A percentile compares a stretch with the other conserved stretches of the same genome.
Conservation (phyloP, 2,329 filamentous ascomycete species). For the Juglanconis oblonga region DNA sequence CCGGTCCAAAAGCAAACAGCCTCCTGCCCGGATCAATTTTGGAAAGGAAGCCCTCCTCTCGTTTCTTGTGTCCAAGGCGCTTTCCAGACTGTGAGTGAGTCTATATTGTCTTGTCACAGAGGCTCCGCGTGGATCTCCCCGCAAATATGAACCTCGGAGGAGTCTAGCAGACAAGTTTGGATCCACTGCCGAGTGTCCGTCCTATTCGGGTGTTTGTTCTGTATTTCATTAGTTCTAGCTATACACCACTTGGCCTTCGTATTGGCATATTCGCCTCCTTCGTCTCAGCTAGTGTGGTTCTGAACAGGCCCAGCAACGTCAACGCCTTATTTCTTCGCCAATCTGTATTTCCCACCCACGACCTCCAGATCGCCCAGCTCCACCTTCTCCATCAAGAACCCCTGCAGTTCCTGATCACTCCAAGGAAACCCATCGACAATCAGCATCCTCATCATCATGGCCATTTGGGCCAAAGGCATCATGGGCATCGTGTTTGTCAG, state of each 20-base stretch:
- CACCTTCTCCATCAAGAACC: slow-evolving; percentile 79
- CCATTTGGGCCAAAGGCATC: slow-evolving; percentile 78
- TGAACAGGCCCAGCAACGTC: not conserved
- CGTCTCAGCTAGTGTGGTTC: not conserved
- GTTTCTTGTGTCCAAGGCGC: too few relatives aligned
- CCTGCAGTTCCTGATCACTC: slow-evolving; percentile 82
- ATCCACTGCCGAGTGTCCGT: too few relatives aligned
- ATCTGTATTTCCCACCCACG: slow-evolving; percentile 67
- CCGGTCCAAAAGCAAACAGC: too few relatives aligned
- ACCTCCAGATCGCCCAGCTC: slow-evolving; percentile 66
- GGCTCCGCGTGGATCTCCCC: too few relatives aligned
- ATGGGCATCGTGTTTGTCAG: slow-evolving; percentile 80
- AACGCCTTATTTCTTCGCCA: slow-evolving; percentile 52
- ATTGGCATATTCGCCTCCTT: not conserved
- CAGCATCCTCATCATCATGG: slow-evolving; percentile 94
- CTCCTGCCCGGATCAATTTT: too few relatives aligned
- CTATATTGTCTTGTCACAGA: too few relatives aligned
- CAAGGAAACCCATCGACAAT: slow-evolving; percentile 85
- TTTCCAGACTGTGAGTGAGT: too few relatives aligned
- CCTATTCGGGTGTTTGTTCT: not conserved
- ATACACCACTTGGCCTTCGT: not conserved
- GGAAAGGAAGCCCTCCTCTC: too few relatives aligned
- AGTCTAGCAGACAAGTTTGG: too few relatives aligned
- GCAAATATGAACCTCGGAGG: too few relatives aligned
- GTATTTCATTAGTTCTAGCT: not conserved